These are phyloP conservation scores for Anisodus acutangulus DNA, from an alignment of 257 asterid genomes.

Conservation along the genomic window DNA sequence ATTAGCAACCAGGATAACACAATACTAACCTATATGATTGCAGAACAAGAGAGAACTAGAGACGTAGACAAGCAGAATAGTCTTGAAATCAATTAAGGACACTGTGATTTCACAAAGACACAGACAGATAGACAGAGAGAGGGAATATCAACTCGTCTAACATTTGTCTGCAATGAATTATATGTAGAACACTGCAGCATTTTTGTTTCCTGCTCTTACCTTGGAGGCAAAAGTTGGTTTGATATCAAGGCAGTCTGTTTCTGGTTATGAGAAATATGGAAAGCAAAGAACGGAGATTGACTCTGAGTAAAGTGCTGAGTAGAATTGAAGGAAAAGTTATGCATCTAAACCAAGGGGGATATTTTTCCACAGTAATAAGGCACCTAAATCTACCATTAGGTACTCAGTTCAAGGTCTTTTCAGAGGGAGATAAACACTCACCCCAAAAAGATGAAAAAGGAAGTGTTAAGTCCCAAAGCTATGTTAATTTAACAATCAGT, in stretches of 20 bases:
- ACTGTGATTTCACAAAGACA: neutral
- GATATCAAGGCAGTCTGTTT: constrained; percentile 11
- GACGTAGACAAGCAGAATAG: constrained; percentile 4
- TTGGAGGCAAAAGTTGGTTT: constrained; percentile 10
- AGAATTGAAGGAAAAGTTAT: neutral
- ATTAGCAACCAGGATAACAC: constrained; percentile 5
- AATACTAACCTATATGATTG: constrained; percentile 4
- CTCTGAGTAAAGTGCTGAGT: neutral
- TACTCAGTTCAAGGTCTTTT: constrained; percentile 14
- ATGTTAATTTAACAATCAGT: neutral
- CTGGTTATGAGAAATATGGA: constrained; percentile 2
- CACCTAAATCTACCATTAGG: constrained; percentile 12
- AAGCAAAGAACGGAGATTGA: neutral
- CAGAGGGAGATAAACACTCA: neutral
- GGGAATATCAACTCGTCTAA: neutral
- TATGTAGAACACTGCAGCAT: neutral
- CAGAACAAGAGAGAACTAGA: constrained; percentile 8
- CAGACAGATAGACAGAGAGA: neutral
- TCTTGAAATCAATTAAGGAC: neutral
- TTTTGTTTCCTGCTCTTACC: neutral
- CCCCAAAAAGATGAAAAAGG: neutral
- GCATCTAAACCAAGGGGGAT: neutral
- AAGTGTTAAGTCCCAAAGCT: neutral
- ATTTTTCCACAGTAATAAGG: neutral
- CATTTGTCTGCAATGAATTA: constrained; percentile 5